These are phyloP conservation scores for Rhodofomes roseus DNA, from an alignment of 1,284 basidiomycete species.

Conservation along the genomic window DNA sequence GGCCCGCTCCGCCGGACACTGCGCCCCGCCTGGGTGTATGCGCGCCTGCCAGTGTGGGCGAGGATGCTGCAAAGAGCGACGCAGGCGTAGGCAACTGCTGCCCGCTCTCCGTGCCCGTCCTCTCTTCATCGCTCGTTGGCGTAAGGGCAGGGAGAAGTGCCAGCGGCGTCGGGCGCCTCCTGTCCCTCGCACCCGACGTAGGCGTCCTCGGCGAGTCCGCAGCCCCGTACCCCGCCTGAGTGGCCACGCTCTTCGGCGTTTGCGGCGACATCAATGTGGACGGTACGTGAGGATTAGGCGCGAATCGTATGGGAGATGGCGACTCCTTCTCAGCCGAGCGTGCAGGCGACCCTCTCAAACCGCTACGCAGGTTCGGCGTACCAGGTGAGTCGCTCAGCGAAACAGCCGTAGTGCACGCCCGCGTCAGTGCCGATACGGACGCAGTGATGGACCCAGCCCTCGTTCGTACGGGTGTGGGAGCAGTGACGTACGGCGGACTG, in stretches of 20 bases:
- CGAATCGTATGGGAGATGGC: constrained; percentile 2
- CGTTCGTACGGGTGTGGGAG: background rate
- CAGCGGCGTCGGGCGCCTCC: background rate
- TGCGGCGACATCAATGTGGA: background rate
- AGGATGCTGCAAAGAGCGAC: background rate
- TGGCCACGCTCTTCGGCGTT: background rate
- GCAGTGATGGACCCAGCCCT: background rate
- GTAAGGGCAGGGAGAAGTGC: background rate
- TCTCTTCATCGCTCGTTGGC: background rate
- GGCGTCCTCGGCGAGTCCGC: background rate
- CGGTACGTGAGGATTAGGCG: background rate
- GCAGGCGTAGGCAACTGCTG: constrained; percentile 1
- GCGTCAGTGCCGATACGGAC: background rate
- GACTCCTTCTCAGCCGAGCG: background rate
- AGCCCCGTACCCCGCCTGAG: background rate
- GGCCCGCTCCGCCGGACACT: background rate
- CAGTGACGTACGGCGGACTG: background rate
- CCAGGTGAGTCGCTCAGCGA: background rate
- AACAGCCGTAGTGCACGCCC: background rate
- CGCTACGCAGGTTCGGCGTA: background rate
- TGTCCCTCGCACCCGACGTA: background rate
- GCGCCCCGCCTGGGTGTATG: background rate
- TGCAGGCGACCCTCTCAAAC: background rate
- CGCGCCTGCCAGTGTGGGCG: constrained; percentile 2
- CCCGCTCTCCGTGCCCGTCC: background rate